Evolutionary conservation across 2,329 filamentous ascomycete genomes (phyloP).

Genomic region (Cladosporium sp.): DNA sequence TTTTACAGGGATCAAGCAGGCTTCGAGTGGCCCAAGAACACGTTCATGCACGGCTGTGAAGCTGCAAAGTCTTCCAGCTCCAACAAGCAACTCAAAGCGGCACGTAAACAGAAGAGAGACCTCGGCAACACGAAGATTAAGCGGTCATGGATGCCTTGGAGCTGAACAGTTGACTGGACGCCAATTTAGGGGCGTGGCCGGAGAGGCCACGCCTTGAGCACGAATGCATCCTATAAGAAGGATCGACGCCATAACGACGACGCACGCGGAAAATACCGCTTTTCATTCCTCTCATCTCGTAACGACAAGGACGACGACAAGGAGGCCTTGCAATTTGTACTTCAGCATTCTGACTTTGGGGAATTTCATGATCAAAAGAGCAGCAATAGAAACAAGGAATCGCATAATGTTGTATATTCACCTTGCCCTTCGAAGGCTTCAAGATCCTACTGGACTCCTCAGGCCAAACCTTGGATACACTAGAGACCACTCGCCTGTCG

Average conservation of each 20-base stretch:
- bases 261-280: neutral
- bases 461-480: slow-evolving; percentile 5
- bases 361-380: neutral
- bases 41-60: slow-evolving; percentile 45
- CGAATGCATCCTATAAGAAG: neutral
- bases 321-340: neutral
- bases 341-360: neutral
- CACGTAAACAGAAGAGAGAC: slow-evolving; percentile 24
- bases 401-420: neutral
- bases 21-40: slow-evolving; percentile 48
- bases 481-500: neutral
- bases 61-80: slow-evolving; percentile 14
- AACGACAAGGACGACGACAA: neutral
- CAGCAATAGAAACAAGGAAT: neutral
- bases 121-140: slow-evolving; percentile 21
- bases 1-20: slow-evolving; percentile 31
- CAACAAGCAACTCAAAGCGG: slow-evolving; percentile 21
- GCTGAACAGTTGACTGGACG: slow-evolving; percentile 12
- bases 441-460: neutral
- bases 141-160: slow-evolving; percentile 28
- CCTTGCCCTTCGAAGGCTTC: neutral
- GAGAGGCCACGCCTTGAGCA: neutral
- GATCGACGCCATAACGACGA: neutral
- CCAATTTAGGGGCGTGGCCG: neutral
- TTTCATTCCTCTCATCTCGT: neutral